These are phyloP conservation scores for Jasminum sambac DNA, from an alignment of 257 asterid genomes.

Conservation along the genomic window DNA sequence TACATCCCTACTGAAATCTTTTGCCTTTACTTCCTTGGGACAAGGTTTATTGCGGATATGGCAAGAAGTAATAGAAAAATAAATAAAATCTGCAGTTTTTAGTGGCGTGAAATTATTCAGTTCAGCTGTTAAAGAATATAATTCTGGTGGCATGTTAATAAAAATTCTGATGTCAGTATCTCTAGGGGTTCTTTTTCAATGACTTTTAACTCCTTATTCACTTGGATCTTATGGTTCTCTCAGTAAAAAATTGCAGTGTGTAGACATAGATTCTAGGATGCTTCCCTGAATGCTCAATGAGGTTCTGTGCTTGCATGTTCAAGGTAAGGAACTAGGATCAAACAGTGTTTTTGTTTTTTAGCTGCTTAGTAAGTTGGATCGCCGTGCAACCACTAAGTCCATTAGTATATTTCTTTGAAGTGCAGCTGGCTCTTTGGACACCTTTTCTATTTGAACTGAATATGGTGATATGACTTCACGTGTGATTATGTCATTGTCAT, in stretches of 20 bases:
- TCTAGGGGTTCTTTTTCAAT: neutral
- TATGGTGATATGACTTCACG: neutral
- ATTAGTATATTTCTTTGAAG: neutral
- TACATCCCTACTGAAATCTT: neutral
- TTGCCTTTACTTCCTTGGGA: neutral
- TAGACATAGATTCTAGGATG: neutral
- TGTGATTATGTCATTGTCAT: neutral
- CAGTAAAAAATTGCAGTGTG: neutral
- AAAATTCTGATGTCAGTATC: neutral
- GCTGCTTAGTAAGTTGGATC: neutral
- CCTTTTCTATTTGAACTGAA: neutral
- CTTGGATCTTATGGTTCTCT: neutral
- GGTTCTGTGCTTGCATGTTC: neutral
- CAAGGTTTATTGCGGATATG: neutral
- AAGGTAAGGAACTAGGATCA: neutral
- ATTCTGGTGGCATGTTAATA: neutral
- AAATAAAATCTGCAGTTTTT: neutral
- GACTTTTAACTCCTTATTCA: neutral
- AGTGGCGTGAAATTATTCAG: neutral
- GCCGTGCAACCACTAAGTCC: neutral
- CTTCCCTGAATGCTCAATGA: slow-evolving; percentile 4
- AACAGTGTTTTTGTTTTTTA: neutral
- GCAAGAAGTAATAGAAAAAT: neutral
- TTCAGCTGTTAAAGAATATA: neutral
- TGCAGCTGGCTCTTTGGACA: neutral